Evolutionary conservation across 352 stramenopile genomes (phyloP).

Genomic region (Phytophthora hybrid): DNA sequence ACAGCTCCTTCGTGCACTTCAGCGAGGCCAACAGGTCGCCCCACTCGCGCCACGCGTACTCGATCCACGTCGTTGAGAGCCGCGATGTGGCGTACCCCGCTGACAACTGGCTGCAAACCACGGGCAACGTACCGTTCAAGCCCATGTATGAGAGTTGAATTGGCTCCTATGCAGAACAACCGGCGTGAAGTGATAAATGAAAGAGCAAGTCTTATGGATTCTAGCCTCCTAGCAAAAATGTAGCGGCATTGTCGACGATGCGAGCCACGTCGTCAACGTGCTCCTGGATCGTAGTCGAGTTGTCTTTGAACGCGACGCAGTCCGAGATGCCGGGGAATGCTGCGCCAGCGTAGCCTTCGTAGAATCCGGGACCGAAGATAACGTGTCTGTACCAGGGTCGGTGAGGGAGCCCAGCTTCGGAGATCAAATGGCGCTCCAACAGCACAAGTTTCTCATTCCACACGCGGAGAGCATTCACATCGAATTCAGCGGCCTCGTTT

Average conservation of each 20-base stretch:
- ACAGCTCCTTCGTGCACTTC: constrained; percentile 95
- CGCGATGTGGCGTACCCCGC: constrained; percentile 82
- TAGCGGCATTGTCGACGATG: constrained; percentile 29
- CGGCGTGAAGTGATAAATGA: not conserved
- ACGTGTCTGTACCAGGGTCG: constrained; percentile 35
- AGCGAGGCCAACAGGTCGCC: constrained; percentile 93
- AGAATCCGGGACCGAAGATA: constrained; percentile 37
- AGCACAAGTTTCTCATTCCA: constrained; percentile 30
- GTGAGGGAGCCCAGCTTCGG: constrained; percentile 22
- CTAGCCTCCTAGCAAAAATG: constrained; percentile 30
- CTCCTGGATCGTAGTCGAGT: constrained; percentile 23
- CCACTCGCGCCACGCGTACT: constrained; percentile 94
- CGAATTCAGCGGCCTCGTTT: constrained; percentile 21
- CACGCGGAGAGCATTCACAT: not conserved
- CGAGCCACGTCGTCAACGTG: constrained; percentile 36
- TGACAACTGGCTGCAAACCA: constrained; percentile 96
- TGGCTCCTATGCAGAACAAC: not conserved
- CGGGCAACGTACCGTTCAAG: constrained; percentile 67
- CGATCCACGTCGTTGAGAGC: constrained; percentile 96
- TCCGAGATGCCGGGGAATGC: constrained; percentile 35
- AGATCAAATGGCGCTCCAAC: constrained; percentile 30
- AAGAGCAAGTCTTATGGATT: not conserved
- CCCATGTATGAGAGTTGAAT: constrained; percentile 63
- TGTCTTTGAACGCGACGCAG: constrained; percentile 22
- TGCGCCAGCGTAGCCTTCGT: constrained; percentile 29